A percentile compares a stretch with the other conserved stretches of the same genome.
These are phyloP conservation scores for Hypomyces rosellus DNA, from an alignment of 2,329 filamentous ascomycete species.

Conservation along the genomic window DNA sequence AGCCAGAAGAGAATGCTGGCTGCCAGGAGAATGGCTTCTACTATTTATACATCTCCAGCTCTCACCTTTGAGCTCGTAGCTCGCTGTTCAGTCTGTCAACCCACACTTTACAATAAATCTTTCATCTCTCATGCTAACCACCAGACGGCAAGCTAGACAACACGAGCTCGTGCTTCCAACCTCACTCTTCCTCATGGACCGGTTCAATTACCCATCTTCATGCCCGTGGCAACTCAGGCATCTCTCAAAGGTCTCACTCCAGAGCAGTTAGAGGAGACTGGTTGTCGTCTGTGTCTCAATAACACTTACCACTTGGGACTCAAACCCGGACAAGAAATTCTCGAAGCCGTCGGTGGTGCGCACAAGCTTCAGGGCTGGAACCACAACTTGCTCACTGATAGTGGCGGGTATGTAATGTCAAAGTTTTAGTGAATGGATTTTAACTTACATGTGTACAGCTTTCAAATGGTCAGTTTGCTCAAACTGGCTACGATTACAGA, in stretches of 20 bases:
- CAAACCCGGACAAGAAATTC: slow-evolving; percentile 84
- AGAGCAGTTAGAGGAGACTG: slow-evolving; percentile 81
- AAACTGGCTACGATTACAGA: slow-evolving; percentile 92
- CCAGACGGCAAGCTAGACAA: slow-evolving; percentile 56
- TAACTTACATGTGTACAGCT: slow-evolving; percentile 46
- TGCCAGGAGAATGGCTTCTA: slow-evolving; percentile 41
- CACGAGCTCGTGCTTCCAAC: slow-evolving; percentile 83
- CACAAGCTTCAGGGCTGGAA: slow-evolving; percentile 95
- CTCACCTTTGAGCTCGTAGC: slow-evolving; percentile 73
- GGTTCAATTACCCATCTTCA: slow-evolving; percentile 88
- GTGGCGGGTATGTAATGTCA: slow-evolving; percentile 51
- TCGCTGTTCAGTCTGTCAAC: slow-evolving; percentile 21
- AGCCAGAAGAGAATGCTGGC: slow-evolving; percentile 22
- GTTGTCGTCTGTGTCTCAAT: slow-evolving; percentile 87
- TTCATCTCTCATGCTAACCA: neutral
- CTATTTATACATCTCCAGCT: slow-evolving; percentile 54
- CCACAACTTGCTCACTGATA: slow-evolving; percentile 86
- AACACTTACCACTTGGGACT: slow-evolving; percentile 97
- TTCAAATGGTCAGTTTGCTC: slow-evolving; percentile 97
- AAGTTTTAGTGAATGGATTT: neutral
- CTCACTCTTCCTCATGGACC: slow-evolving; percentile 86
- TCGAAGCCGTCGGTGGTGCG: slow-evolving; percentile 83
- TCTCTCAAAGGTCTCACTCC: slow-evolving; percentile 93
- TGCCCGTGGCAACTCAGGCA: slow-evolving; percentile 96
- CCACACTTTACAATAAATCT: slow-evolving; percentile 3